phyloP scores from a whole-genome alignment of 352 stramenopile species.

The Pilasporangium apinafurcum region DNA sequence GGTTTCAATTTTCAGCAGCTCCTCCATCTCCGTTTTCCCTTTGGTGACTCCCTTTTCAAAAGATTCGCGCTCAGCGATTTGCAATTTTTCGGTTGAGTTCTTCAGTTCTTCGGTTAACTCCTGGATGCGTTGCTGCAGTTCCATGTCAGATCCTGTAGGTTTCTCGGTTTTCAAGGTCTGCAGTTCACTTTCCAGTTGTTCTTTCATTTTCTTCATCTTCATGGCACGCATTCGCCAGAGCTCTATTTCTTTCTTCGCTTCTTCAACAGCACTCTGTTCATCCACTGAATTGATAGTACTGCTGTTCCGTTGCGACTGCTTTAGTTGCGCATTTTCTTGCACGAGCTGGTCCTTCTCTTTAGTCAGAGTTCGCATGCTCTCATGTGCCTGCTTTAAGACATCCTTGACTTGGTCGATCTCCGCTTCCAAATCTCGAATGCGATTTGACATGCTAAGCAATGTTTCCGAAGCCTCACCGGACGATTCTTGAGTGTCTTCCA shows the following conservation, averaged over 20 bases:
- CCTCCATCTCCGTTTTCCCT: constrained; percentile 3
- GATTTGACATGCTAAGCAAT: no score
- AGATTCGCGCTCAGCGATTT: neutral
- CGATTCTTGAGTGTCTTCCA: constrained; percentile 33
- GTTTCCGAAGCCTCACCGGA: no score
- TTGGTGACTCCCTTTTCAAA: constrained; percentile 1
- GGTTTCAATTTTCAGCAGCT: neutral
- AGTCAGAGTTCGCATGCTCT: no score
- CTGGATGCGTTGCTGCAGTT: neutral
- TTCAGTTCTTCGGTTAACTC: neutral
- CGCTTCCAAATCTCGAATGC: no score
- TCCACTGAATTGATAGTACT: neutral
- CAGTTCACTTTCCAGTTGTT: constrained; percentile 14
- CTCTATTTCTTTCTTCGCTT: constrained; percentile 17
- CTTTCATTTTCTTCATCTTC: constrained; percentile 34
- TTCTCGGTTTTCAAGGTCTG: constrained; percentile 3
- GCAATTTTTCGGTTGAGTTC: neutral
- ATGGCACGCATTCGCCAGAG: constrained; percentile 26
- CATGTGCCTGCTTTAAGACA: neutral
- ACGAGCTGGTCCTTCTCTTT: no score
- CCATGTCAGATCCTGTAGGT: no score
- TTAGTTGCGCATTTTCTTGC: neutral
- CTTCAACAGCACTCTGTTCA: constrained; percentile 1
- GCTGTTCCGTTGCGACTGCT: neutral
- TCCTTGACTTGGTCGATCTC: no score